Percentiles rank a stretch among this genome's conserved stretches.
Evolutionary conservation across 768 basidiomycete genomes (phyloP).

Genomic region (Trametes cingulata): DNA sequence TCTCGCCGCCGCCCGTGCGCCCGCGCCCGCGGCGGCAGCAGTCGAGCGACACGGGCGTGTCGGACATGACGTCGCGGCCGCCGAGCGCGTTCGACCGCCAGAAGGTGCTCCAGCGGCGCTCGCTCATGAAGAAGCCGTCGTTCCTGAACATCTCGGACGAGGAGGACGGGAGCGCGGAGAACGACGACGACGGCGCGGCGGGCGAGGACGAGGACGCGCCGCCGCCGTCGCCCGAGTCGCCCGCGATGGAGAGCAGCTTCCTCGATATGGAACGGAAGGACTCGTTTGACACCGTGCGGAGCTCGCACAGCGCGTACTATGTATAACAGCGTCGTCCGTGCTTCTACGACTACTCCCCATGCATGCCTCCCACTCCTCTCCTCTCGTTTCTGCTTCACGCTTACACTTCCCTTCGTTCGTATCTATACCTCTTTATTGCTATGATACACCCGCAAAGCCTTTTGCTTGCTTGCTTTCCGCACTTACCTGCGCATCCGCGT

Average conservation of each 20-base stretch:
- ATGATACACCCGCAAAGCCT: slow-evolving; percentile 12
- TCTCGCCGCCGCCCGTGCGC: slow-evolving; percentile 39
- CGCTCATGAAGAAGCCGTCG: slow-evolving; percentile 66
- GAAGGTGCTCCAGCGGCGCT: slow-evolving; percentile 36
- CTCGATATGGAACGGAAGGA: slow-evolving; percentile 40
- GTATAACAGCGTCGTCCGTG: slow-evolving; percentile 5
- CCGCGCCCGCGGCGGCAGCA: slow-evolving; percentile 13
- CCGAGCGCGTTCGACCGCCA: slow-evolving; percentile 30
- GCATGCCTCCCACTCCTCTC: not conserved
- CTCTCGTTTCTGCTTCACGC: not conserved
- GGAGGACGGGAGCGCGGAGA: slow-evolving; percentile 21
- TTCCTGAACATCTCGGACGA: slow-evolving; percentile 66
- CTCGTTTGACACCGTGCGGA: slow-evolving; percentile 42
- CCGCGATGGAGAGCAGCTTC: slow-evolving; percentile 38
- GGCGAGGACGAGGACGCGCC: slow-evolving; percentile 6
- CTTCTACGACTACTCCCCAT: not conserved
- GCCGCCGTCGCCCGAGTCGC: slow-evolving; percentile 9
- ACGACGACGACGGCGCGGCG: slow-evolving; percentile 4
- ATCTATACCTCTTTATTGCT: slow-evolving; percentile 28
- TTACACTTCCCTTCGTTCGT: slow-evolving; percentile 18
- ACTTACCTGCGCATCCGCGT: slow-evolving; percentile 4
- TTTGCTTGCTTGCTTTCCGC: slow-evolving; percentile 1
- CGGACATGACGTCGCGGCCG: slow-evolving; percentile 19
- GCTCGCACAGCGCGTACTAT: slow-evolving; percentile 34
- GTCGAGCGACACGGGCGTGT: not conserved